Percentiles rank a stretch among this genome's conserved stretches.
Conservation (phyloP, 257 asterid genomes). For the Anisodus acutangulus region DNA sequence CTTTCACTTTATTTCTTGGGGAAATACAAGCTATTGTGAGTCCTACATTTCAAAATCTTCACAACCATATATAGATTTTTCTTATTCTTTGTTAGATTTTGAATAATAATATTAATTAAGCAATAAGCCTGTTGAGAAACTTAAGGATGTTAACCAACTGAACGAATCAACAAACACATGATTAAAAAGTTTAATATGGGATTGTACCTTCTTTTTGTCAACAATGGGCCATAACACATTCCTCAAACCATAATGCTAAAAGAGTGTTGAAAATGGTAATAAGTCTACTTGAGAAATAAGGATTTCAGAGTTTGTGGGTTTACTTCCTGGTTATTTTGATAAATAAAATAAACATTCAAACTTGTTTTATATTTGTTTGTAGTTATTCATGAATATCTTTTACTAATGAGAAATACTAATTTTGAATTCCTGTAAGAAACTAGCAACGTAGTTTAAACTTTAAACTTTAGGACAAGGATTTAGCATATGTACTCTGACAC, state of each 20-base stretch:
- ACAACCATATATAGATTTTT: not conserved
- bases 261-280: not conserved
- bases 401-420: no score
- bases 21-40: constrained; percentile 27
- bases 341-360: not conserved
- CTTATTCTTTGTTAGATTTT: not conserved
- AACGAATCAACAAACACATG: not conserved
- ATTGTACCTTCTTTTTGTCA: not conserved
- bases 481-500: not conserved
- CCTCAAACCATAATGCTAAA: not conserved
- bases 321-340: not conserved
- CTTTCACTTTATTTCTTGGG: constrained; percentile 31
- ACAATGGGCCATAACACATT: not conserved
- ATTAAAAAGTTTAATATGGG: no score
- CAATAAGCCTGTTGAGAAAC: not conserved
- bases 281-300: not conserved
- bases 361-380: no score
- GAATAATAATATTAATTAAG: not conserved
- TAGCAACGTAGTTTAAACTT: not conserved
- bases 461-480: not conserved
- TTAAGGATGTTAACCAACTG: not conserved
- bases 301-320: not conserved
- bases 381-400: no score
- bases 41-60: not conserved
- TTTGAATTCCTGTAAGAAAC: no score